phyloP scores from a whole-genome alignment of 2,329 filamentous ascomycete species.

The Cryphonectria radicalis region DNA sequence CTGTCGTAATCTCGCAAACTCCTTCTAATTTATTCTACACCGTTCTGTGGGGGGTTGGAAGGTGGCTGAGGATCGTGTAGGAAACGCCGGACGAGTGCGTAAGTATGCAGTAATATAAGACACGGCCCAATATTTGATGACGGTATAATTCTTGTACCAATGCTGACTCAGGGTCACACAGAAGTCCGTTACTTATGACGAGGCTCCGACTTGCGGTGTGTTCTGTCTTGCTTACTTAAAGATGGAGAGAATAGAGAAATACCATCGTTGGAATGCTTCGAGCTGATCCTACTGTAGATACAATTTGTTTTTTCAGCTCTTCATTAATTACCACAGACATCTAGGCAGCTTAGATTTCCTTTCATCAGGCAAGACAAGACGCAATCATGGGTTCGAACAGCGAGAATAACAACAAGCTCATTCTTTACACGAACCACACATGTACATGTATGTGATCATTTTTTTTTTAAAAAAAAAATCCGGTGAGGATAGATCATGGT shows the following conservation, averaged over 20 bases:
- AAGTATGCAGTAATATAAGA: background rate
- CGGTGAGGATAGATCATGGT: background rate
- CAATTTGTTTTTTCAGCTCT: background rate
- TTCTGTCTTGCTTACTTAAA: background rate
- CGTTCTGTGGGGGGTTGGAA: background rate
- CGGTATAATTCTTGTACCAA: background rate
- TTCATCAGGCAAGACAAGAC: background rate
- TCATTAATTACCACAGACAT: background rate
- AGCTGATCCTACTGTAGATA: background rate
- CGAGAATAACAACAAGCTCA: constrained; percentile 51
- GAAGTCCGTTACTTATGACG: background rate
- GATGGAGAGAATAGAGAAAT: background rate
- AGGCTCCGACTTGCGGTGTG: background rate
- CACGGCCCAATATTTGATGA: background rate
- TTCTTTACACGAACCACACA: constrained; percentile 68
- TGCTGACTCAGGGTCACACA: constrained; percentile 2
- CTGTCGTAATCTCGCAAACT: background rate
- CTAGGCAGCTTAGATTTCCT: background rate
- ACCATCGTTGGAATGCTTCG: background rate
- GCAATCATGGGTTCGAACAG: constrained; percentile 31
- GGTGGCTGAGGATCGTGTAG: background rate
- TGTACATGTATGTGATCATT: constrained; percentile 59
- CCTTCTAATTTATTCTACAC: background rate
- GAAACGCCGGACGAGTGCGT: background rate
- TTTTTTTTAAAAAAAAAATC: background rate